phyloP scores from a whole-genome alignment of 257 asterid genomes.

The Lycium barbarum region DNA sequence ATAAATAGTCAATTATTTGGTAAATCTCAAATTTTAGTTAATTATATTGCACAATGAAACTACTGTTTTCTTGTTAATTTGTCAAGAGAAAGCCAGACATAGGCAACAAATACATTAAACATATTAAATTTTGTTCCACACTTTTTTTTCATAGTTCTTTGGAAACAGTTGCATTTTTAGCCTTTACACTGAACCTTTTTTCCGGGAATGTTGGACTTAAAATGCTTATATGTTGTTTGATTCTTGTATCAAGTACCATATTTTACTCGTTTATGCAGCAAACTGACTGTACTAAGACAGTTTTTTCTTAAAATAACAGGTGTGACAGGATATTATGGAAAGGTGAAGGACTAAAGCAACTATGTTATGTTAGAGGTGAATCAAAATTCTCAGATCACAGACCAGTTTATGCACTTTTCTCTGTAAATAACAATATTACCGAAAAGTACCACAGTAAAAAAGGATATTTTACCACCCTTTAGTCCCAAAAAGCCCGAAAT shows the following conservation, averaged over 20 bases:
- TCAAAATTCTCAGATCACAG: slow-evolving; percentile 92
- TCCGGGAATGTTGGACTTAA: not conserved
- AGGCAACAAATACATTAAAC: not conserved
- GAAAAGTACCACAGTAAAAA: slow-evolving; percentile 31
- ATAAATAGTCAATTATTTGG: not conserved
- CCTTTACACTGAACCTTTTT: not conserved
- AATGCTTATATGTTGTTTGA: not conserved
- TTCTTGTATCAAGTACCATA: not conserved
- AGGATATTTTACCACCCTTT: slow-evolving; percentile 23
- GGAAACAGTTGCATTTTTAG: not conserved
- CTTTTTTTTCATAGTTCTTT: not conserved
- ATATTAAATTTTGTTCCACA: slow-evolving; percentile 16
- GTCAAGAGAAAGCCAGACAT: not conserved
- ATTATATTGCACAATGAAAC: not conserved
- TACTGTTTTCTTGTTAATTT: not conserved
- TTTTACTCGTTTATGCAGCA: not conserved
- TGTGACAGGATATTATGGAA: slow-evolving; percentile 93
- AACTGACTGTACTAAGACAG: not conserved
- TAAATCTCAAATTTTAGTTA: not conserved
- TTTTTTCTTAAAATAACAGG: slow-evolving; percentile 46
- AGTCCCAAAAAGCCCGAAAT: not conserved
- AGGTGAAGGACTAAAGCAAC: slow-evolving; percentile 83
- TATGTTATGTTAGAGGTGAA: slow-evolving; percentile 73
- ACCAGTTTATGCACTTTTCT: slow-evolving; percentile 81
- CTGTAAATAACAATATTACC: slow-evolving; percentile 41